Conservation (phyloP, 2,329 filamentous ascomycete species). For the Neurospora sp. region DNA sequence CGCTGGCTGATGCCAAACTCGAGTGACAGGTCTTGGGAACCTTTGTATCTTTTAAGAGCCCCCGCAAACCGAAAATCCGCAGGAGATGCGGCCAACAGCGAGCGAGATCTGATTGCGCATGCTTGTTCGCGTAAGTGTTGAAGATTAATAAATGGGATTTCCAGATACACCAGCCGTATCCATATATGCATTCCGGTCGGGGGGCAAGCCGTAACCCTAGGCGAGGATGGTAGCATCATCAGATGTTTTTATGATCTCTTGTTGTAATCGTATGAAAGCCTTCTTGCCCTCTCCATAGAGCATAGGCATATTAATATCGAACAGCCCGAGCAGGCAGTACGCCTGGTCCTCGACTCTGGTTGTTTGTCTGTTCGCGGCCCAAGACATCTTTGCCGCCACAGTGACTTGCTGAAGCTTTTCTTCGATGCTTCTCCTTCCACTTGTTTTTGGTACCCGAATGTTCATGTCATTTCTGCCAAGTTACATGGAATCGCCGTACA, state of each 20-base stretch:
- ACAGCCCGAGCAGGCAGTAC: constrained; percentile 7
- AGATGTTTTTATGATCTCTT: not conserved
- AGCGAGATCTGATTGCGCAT: not conserved
- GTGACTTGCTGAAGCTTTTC: not conserved
- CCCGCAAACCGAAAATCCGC: not conserved
- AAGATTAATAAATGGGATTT: not conserved
- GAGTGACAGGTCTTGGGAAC: not conserved
- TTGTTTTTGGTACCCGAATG: not conserved
- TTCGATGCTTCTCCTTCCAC: not conserved
- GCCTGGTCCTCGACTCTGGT: constrained; percentile 4
- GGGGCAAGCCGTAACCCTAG: not conserved
- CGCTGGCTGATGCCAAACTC: not conserved
- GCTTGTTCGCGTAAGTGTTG: not conserved
- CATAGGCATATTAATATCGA: constrained; percentile 6
- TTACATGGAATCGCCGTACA: not conserved
- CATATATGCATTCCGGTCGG: not conserved
- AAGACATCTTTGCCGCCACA: constrained; percentile 4
- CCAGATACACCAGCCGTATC: not conserved
- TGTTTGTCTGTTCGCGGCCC: constrained; percentile 3
- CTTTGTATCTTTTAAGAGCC: not conserved
- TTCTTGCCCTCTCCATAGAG: constrained; percentile 8
- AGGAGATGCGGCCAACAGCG: not conserved
- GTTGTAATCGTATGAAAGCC: constrained; percentile 3
- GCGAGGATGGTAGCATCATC: not conserved
- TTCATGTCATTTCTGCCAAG: not conserved